A percentile compares a stretch with the other conserved stretches of the same genome.
Conservation (phyloP, 2,329 filamentous ascomycete genomes). For the Pseudogymnoascus sp. region DNA sequence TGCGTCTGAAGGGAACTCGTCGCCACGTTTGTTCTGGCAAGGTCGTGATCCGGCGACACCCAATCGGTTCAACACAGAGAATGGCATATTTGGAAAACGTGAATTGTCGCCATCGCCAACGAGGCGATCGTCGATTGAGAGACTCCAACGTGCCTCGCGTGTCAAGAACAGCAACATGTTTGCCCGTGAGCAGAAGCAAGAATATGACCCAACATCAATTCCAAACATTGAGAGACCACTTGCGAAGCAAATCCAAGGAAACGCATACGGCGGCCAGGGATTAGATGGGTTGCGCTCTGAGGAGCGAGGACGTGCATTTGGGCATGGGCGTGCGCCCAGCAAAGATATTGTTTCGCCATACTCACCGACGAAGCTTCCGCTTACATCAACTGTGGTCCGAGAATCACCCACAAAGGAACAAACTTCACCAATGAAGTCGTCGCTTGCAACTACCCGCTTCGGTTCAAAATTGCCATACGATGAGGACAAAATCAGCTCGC, state of each 20-base stretch:
- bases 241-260: slow-evolving; percentile 63
- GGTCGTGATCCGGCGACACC: slow-evolving; percentile 60
- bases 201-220: slow-evolving; percentile 77
- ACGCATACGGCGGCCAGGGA: slow-evolving; percentile 54
- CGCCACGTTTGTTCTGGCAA: slow-evolving; percentile 88
- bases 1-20: slow-evolving; percentile 48
- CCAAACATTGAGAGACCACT: slow-evolving; percentile 76
- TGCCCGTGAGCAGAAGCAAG: slow-evolving; percentile 80
- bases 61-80: slow-evolving; percentile 59
- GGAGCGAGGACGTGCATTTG: slow-evolving; percentile 32
- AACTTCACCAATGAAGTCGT: slow-evolving; percentile 79
- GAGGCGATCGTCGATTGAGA: slow-evolving; percentile 87
- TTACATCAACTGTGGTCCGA: slow-evolving; percentile 26
- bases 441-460: slow-evolving; percentile 61
- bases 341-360: slow-evolving; percentile 50
- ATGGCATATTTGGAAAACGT: slow-evolving; percentile 49
- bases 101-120: slow-evolving; percentile 59
- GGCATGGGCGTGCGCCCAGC: slow-evolving; percentile 47
- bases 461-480: slow-evolving; percentile 57
- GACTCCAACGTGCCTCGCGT: slow-evolving; percentile 84
- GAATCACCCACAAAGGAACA: slow-evolving; percentile 58
- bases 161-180: slow-evolving; percentile 99
- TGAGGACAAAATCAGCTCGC: slow-evolving; percentile 58
- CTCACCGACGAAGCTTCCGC: slow-evolving; percentile 35
- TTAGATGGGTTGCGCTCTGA: slow-evolving; percentile 45